phyloP scores from a whole-genome alignment of 139 green algal genomes.

The Edaphochlamys debaryana region DNA sequence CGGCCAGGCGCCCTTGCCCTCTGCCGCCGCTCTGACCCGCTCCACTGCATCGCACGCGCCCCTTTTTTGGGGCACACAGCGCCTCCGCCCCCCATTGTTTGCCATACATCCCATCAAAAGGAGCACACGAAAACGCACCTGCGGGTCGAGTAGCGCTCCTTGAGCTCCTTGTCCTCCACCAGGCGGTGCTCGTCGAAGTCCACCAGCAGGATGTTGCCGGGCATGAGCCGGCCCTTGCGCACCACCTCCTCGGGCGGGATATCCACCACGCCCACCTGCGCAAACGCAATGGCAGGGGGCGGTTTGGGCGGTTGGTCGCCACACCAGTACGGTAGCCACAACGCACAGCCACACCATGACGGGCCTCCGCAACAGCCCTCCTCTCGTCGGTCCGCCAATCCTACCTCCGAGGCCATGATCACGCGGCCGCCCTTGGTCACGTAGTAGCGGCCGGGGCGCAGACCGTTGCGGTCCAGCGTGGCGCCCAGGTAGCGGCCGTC shows the following conservation, averaged over 20 bases:
- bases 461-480: conserved; percentile 95
- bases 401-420: conserved; percentile 71
- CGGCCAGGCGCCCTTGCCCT: too few relatives aligned
- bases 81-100: too few relatives aligned
- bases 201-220: conserved; percentile 97
- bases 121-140: too few relatives aligned
- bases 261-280: conserved; percentile 94
- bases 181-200: conserved; percentile 92
- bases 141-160: conserved; percentile 40
- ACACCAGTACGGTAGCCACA: background rate
- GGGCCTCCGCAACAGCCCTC: too few relatives aligned
- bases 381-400: too few relatives aligned
- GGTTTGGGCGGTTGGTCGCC: too few relatives aligned
- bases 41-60: too few relatives aligned
- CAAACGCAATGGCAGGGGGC: too few relatives aligned
- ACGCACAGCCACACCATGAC: too few relatives aligned
- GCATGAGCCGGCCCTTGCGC: conserved; percentile 93
- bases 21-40: too few relatives aligned
- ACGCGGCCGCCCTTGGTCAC: conserved; percentile 85
- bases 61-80: too few relatives aligned
- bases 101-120: too few relatives aligned
- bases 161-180: conserved; percentile 83
- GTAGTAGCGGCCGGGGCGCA: conserved; percentile 96
- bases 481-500: conserved; percentile 94
- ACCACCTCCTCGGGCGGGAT: conserved; percentile 81